These are phyloP conservation scores for Alternaria gaisen DNA, from an alignment of 2,329 filamentous ascomycete species.

Conservation along the genomic window DNA sequence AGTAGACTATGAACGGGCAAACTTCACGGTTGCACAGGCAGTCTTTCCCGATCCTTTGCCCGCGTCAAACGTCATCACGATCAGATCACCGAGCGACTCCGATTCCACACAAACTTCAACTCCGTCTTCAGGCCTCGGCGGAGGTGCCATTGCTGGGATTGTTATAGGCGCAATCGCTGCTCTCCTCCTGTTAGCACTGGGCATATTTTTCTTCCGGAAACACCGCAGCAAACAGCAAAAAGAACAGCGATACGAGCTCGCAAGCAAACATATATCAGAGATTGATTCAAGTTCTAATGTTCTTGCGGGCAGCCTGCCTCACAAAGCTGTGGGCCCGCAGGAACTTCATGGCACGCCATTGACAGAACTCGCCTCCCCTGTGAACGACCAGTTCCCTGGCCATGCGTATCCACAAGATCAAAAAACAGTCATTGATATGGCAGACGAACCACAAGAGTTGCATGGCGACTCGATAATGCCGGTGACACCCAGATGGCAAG, in stretches of 20 bases:
- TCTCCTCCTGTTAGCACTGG: conserved; percentile 31
- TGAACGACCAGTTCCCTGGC: conserved; percentile 8
- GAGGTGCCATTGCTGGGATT: conserved; percentile 46
- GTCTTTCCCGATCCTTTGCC: conserved; percentile 43
- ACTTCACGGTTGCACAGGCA: conserved; percentile 57
- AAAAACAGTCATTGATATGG: conserved; percentile 33
- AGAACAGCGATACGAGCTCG: conserved; percentile 32
- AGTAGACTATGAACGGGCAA: conserved; percentile 58
- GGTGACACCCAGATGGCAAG: conserved; percentile 33
- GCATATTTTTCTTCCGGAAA: conserved; percentile 33
- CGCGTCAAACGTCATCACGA: conserved; percentile 40
- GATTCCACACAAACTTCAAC: conserved; percentile 5
- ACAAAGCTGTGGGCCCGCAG: conserved; percentile 29
- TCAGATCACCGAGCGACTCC: conserved; percentile 22
- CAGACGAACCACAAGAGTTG: conserved; percentile 37
- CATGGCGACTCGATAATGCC: conserved; percentile 31
- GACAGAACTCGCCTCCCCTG: conserved; percentile 33
- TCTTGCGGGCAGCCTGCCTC: conserved; percentile 6
- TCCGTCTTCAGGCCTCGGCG: conserved; percentile 26
- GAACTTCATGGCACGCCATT: conserved; percentile 39
- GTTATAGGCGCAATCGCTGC: conserved; percentile 34
- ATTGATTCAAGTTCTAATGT: conserved; percentile 19
- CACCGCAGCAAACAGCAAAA: conserved; percentile 19
- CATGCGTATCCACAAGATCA: conserved; percentile 27
- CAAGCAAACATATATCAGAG: conserved; percentile 32